Percentiles rank a stretch among this genome's conserved stretches.
phyloP scores from a whole-genome alignment of 345 rosid genomes.

The Heritiera fomes region DNA sequence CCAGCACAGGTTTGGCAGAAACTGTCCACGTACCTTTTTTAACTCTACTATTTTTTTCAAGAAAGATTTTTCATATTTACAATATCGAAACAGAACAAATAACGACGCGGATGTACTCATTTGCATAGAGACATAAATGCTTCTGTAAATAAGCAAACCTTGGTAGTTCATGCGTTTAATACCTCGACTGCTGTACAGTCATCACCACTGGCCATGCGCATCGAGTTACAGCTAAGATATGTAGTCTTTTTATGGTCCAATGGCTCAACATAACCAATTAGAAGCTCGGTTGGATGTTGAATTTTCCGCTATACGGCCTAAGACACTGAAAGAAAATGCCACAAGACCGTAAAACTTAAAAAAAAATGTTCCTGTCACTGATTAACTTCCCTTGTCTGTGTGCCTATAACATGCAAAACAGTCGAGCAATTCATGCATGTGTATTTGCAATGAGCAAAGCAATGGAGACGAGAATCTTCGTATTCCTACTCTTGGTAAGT shows the following conservation, averaged over 20 bases:
- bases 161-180: not conserved
- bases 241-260: not conserved
- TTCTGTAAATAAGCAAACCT: not conserved
- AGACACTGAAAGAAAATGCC: not conserved
- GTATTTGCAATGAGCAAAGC: not conserved
- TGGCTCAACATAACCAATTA: not conserved
- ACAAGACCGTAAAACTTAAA: not conserved
- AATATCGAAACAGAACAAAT: not conserved
- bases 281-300: not conserved
- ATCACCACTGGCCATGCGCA: not conserved
- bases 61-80: not conserved
- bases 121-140: not conserved
- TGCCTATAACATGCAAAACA: conserved; percentile 5
- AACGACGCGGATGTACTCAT: not conserved
- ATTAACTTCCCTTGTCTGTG: not conserved
- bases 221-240: not conserved
- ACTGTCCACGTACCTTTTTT: not conserved
- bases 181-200: not conserved
- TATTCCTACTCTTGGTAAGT: conserved; percentile 17
- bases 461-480: conserved; percentile 18
- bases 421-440: not conserved
- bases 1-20: not conserved
- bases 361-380: not conserved
- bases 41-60: not conserved
- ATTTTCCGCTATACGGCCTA: not conserved